A percentile compares a stretch with the other conserved stretches of the same genome.
Evolutionary conservation across 1,139 yeast species (phyloP).

Genomic region (Kurtzmaniella quercitrusa): DNA sequence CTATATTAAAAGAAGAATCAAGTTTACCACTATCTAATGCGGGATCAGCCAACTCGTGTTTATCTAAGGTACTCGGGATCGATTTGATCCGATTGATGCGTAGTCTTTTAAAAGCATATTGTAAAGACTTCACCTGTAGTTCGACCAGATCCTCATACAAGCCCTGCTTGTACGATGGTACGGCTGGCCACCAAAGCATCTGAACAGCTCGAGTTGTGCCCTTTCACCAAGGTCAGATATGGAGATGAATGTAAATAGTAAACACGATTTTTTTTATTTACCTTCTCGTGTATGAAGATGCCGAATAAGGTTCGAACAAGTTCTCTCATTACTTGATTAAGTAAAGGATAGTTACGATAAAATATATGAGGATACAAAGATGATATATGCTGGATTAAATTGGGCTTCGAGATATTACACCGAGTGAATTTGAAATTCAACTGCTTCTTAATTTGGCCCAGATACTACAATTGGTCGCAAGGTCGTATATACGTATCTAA

Average conservation of each 20-base stretch:
- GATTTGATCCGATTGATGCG: slow-evolving; percentile 41
- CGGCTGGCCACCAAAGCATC: slow-evolving; percentile 9
- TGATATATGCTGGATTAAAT: no score
- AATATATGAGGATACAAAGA: no score
- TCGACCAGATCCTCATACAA: slow-evolving; percentile 51
- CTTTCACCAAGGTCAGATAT: not conserved
- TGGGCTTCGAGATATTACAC: no score
- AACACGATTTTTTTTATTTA: not conserved
- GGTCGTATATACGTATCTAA: slow-evolving; percentile 6
- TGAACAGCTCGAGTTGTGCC: not conserved
- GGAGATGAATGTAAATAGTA: not conserved
- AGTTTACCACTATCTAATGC: slow-evolving; percentile 24
- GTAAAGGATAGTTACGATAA: no score
- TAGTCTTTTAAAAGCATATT: slow-evolving; percentile 53
- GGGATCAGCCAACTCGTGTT: not conserved
- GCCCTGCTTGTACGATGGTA: slow-evolving; percentile 48
- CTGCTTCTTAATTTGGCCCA: no score
- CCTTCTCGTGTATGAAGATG: not conserved
- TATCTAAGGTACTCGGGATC: slow-evolving; percentile 19
- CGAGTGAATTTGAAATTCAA: no score
- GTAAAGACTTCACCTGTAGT: slow-evolving; percentile 52
- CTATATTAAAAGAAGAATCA: slow-evolving; percentile 50
- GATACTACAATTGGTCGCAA: no score
- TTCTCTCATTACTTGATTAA: no score
- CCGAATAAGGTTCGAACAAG: not conserved